Percentiles rank a stretch among this genome's conserved stretches.
Evolutionary conservation across 2,329 filamentous ascomycete genomes (phyloP).

Genomic region (Gaeumannomyces sp.): DNA sequence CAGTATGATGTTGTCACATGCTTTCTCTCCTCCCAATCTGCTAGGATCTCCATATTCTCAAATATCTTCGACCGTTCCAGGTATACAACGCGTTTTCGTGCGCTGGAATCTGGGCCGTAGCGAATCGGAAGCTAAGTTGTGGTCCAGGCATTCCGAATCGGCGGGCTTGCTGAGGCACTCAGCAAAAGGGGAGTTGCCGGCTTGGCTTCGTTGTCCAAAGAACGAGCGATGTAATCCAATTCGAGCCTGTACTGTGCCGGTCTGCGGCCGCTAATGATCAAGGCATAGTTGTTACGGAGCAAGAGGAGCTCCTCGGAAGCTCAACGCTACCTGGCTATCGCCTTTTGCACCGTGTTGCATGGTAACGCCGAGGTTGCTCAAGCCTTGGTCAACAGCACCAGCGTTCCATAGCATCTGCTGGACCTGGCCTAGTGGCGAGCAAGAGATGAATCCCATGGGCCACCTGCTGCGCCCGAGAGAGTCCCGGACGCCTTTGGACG

Average conservation of each 20-base stretch:
- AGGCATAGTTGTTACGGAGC: background rate
- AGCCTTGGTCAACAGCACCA: constrained; percentile 52
- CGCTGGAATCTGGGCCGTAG: background rate
- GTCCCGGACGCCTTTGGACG: constrained; percentile 73
- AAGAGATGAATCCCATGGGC: constrained; percentile 67
- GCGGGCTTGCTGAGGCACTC: background rate
- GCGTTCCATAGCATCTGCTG: constrained; percentile 70
- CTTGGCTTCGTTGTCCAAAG: background rate
- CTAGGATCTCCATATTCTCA: background rate
- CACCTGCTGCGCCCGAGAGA: constrained; percentile 60
- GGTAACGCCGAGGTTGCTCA: constrained; percentile 53
- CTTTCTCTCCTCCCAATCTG: background rate
- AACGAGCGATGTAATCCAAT: too few species aligned
- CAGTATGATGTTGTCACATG: background rate
- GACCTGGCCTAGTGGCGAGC: constrained; percentile 51
- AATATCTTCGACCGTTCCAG: background rate
- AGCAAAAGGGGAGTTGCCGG: background rate
- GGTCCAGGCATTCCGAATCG: background rate
- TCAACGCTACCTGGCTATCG: constrained; percentile 41
- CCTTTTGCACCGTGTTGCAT: constrained; percentile 32
- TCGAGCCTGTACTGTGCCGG: too few species aligned
- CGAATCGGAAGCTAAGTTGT: background rate
- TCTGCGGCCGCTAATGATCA: background rate
- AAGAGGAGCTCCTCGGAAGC: constrained; percentile 40
- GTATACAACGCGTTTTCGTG: background rate